These are phyloP conservation scores for Linderina pennispora DNA, from an alignment of 192 early-diverging fungal genomes.

Conservation along the genomic window DNA sequence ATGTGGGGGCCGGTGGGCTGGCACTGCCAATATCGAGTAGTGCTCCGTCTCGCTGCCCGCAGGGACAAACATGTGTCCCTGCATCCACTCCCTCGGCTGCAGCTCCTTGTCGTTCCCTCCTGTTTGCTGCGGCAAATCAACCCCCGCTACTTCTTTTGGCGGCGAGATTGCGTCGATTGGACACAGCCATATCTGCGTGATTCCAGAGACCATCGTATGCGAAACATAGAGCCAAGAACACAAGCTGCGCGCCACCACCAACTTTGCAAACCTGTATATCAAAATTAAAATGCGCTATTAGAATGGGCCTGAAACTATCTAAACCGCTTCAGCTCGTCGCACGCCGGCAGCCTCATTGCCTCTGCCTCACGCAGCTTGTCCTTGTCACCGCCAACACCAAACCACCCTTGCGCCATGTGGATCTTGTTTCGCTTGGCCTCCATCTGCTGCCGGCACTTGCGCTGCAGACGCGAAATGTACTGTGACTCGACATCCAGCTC, in stretches of 20 bases:
- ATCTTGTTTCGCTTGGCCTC: slow-evolving; percentile 50
- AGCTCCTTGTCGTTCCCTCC: no score
- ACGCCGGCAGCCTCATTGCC: slow-evolving; percentile 56
- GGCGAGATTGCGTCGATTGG: no score
- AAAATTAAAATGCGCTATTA: no score
- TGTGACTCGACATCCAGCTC: slow-evolving; percentile 69
- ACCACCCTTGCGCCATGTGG: slow-evolving; percentile 62
- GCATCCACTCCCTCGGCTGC: no score
- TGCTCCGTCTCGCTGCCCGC: background rate
- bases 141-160: no score
- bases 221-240: no score
- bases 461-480: slow-evolving; percentile 61
- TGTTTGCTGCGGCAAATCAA: no score
- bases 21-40: slow-evolving; percentile 16
- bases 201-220: no score
- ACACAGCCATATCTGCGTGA: no score
- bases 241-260: no score
- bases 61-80: slow-evolving; percentile 15
- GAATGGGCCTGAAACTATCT: no score
- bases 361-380: slow-evolving; percentile 60
- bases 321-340: slow-evolving; percentile 62
- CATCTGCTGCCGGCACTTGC: slow-evolving; percentile 59
- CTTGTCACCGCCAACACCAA: slow-evolving; percentile 56
- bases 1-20: slow-evolving; percentile 8
- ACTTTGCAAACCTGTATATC: no score